Evolutionary conservation across 371 early-diverging fungal species (phyloP), one percentile per base, ranked within the genome.

Genomic region (Mortierella sp.): DNA sequence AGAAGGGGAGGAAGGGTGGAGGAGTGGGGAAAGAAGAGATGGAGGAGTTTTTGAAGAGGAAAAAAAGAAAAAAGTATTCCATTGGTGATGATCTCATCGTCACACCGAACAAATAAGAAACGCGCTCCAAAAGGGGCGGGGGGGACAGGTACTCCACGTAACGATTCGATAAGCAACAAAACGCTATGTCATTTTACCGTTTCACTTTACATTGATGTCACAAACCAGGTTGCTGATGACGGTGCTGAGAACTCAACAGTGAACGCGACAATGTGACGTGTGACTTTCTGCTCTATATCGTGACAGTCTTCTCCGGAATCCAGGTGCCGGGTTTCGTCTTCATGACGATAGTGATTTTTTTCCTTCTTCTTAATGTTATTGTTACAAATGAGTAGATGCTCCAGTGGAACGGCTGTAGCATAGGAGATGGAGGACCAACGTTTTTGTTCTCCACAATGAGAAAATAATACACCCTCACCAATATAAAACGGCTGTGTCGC

Each of bases 231-330:
- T n/a, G 50, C 40, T 55, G 15, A 40, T 1, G 72, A 21, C 50
- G 62, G 11, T 10, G 59, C 8, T 67, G 41, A 9, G 47, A 60
- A 28, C 60, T 78, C 74, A 24, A 78, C 64, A 21, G 74, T 78
- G 41, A 74, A 22, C 4, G 74, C 74, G 13, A 74, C 74, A 10
- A 67, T 57, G 32, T 70, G 74, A 45, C 69, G 68, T 43, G 47
- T 48, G 21, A 33, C n/a, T 24, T 10, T 61, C n/a, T 43, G 24
- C 11, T 10, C 55, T 4, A 28, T 16, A 28, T 19, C 61, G 1
- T 15, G 16, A 59, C 60, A 21, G 45, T n/a, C 58, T 16, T 63
- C 15, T 5, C 7, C 8, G 2, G n/a, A 50, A 50, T 50, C 50
- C n/a, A 50, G 8, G n/a, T n/a, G 50, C 4, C 21, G 50, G 21